A percentile compares a stretch with the other conserved stretches of the same genome.
Conservation (phyloP, 371 early-diverging fungal genomes). For the Dentiscutata heterogama region DNA sequence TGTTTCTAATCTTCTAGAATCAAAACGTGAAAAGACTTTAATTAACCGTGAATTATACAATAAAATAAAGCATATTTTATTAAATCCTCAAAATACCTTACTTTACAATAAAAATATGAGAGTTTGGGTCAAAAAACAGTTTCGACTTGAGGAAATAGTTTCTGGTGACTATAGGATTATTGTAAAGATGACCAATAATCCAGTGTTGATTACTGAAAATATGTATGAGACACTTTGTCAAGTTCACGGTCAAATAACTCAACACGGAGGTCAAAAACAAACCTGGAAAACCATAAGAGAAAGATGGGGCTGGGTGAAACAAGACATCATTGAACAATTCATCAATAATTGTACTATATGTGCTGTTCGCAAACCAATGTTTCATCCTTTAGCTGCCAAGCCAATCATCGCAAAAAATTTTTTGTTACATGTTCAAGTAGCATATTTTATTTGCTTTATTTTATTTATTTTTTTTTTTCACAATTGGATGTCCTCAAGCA, state of each 20-base stretch:
- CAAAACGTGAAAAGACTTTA: conserved; percentile 12
- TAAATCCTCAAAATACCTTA: background rate
- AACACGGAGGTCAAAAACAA: background rate
- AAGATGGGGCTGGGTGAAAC: background rate
- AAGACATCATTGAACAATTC: background rate
- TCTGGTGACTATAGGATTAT: conserved; percentile 13
- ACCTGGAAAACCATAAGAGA: background rate
- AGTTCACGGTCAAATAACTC: background rate
- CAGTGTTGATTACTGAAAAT: background rate
- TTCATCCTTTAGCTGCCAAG: conserved; percentile 21
- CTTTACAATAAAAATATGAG: background rate
- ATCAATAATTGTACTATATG: conserved; percentile 21
- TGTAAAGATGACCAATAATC: background rate
- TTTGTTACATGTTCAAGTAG: conserved; percentile 23
- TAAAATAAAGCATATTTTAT: conserved; percentile 17
- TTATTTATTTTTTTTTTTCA: background rate
- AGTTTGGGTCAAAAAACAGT: background rate
- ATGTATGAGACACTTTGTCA: conserved; percentile 24
- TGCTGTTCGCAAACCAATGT: background rate
- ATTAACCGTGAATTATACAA: background rate
- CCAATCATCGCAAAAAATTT: conserved; percentile 24
- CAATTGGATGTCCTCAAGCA: background rate
- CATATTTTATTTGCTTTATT: background rate
- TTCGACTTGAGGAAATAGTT: conserved; percentile 3
- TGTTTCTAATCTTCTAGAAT: background rate